Conservation (phyloP, 2,329 filamentous ascomycete genomes). For the Sclerotinia minor region DNA sequence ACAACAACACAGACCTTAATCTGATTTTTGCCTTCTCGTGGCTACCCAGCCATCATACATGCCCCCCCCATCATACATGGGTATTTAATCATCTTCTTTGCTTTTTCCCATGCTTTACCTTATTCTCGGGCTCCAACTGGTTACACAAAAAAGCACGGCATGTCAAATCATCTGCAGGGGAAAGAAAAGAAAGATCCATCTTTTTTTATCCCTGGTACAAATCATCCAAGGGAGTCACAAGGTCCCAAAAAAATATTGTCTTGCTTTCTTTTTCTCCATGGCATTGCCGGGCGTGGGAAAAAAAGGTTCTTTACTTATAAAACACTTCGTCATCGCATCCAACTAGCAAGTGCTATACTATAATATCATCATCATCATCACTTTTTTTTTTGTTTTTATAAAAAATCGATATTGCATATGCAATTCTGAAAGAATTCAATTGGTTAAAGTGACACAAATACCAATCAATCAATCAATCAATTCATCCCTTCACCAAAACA, state of each 20-base stretch:
- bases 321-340: slow-evolving; percentile 4
- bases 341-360: slow-evolving; percentile 9
- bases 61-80: background rate
- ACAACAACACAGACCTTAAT: slow-evolving; percentile 13
- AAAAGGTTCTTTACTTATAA: slow-evolving; percentile 5
- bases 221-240: slow-evolving; percentile 16
- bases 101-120: slow-evolving; percentile 22
- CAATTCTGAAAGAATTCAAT: slow-evolving; percentile 5
- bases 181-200: background rate
- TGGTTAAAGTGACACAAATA: background rate
- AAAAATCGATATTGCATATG: background rate
- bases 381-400: background rate
- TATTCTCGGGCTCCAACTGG: slow-evolving; percentile 18
- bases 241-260: slow-evolving; percentile 14
- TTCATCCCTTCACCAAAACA: background rate
- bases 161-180: slow-evolving; percentile 15
- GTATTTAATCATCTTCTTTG: background rate
- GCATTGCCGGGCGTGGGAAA: background rate
- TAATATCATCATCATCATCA: slow-evolving; percentile 1
- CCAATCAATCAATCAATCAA: background rate
- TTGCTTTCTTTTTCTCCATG: slow-evolving; percentile 11
- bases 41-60: background rate
- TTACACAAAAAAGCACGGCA: slow-evolving; percentile 7
- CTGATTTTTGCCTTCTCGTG: background rate
- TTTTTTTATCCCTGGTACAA: slow-evolving; percentile 1